Conservation (phyloP, 345 rosid genomes). For the Sisymbrium altissimum region DNA sequence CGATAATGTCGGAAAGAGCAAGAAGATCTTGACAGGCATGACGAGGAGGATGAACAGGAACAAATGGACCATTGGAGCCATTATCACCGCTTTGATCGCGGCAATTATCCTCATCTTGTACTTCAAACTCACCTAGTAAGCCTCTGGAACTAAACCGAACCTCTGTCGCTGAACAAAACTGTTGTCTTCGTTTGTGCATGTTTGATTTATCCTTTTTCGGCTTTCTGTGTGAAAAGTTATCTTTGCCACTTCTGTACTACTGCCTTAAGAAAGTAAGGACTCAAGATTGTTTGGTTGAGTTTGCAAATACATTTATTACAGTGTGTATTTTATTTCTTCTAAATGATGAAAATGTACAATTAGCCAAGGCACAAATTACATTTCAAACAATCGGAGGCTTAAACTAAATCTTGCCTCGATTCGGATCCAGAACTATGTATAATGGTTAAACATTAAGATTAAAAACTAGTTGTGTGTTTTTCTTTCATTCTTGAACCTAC, state of each 20-base stretch:
- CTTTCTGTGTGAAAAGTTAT: constrained; percentile 28
- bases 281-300: background rate
- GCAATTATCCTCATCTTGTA: constrained; percentile 64
- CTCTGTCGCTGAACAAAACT: background rate
- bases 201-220: background rate
- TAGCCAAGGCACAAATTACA: background rate
- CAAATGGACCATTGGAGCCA: constrained; percentile 74
- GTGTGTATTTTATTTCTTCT: background rate
- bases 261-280: background rate
- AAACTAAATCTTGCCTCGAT: background rate
- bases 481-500: constrained; percentile 56
- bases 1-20: constrained; percentile 80
- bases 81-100: constrained; percentile 51
- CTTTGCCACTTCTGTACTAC: background rate
- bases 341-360: background rate
- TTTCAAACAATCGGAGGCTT: background rate
- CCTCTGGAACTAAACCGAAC: background rate
- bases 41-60: constrained; percentile 82
- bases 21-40: constrained; percentile 69
- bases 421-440: background rate
- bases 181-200: constrained; percentile 4
- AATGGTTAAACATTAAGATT: background rate
- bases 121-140: constrained; percentile 70
- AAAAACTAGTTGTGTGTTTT: constrained; percentile 1
- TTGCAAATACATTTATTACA: background rate